These are phyloP conservation scores for Coniochaeta sp. DNA, from an alignment of 2,329 filamentous ascomycete species.

Conservation along the genomic window DNA sequence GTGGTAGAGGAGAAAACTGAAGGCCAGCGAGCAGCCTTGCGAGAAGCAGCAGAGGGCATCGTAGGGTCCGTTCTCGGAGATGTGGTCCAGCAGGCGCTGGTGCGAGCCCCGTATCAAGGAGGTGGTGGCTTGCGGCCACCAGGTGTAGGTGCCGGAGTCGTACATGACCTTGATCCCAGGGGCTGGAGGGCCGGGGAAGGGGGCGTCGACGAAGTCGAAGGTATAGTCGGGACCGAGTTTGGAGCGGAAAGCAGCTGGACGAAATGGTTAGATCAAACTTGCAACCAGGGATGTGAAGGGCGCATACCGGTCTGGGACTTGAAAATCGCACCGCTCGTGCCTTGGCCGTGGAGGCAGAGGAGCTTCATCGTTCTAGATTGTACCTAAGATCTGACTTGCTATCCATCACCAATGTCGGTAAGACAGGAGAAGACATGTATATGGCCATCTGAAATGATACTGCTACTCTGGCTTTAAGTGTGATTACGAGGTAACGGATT, in stretches of 20 bases:
- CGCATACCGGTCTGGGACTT: slow-evolving; percentile 24
- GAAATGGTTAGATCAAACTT: background rate
- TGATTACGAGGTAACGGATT: background rate
- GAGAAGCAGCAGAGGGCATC: slow-evolving; percentile 28
- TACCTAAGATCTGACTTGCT: background rate
- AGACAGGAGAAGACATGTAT: background rate
- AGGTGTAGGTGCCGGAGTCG: slow-evolving; percentile 18
- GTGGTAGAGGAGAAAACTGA: slow-evolving; percentile 30
- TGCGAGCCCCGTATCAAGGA: slow-evolving; percentile 24
- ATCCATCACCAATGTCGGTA: background rate
- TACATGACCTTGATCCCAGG: slow-evolving; percentile 25
- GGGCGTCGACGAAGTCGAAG: slow-evolving; percentile 27
- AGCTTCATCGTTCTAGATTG: slow-evolving; percentile 17
- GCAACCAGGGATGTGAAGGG: background rate
- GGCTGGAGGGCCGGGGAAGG: slow-evolving; percentile 20
- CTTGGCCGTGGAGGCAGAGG: slow-evolving; percentile 28
- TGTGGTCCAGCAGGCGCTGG: slow-evolving; percentile 25
- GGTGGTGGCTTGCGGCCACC: slow-evolving; percentile 19
- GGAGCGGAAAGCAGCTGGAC: slow-evolving; percentile 23
- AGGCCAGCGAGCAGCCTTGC: slow-evolving; percentile 28
- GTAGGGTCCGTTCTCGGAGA: slow-evolving; percentile 24
- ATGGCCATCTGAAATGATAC: background rate
- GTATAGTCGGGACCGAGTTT: slow-evolving; percentile 19
- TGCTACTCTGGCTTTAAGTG: background rate
- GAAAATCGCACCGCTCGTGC: slow-evolving; percentile 27